Evolutionary conservation across 306 rosid species (phyloP).

Genomic region (Senna tora): DNA sequence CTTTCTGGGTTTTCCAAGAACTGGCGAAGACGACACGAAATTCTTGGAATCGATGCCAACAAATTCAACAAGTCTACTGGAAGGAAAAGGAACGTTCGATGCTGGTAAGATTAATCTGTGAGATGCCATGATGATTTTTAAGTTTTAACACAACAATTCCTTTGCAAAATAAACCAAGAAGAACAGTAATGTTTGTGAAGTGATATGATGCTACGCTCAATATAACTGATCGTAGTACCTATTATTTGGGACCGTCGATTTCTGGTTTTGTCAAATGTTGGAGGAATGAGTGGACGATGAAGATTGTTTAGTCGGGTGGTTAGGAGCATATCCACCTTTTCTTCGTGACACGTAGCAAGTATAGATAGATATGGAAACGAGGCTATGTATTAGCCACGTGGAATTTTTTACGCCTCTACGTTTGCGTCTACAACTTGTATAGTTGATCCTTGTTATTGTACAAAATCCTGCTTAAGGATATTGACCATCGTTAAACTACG

Average conservation of each 20-base stretch:
- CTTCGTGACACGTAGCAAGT: not conserved
- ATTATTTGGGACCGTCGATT: not conserved
- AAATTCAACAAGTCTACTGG: constrained; percentile 31
- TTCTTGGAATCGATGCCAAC: constrained; percentile 39
- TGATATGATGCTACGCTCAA: constrained; percentile 1
- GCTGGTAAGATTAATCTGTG: constrained; percentile 48
- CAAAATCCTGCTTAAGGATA: too few relatives aligned
- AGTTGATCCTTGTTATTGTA: too few relatives aligned
- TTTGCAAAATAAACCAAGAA: not conserved
- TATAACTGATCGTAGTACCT: not conserved
- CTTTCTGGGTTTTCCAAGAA: constrained; percentile 43
- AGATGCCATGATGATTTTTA: constrained; percentile 60
- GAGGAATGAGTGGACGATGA: not conserved
- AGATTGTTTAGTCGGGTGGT: not conserved
- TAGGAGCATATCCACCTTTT: not conserved
- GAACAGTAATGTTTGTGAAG: not conserved
- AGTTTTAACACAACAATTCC: not conserved
- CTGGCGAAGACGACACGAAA: constrained; percentile 38
- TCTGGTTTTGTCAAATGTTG: not conserved
- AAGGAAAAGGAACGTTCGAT: constrained; percentile 43
- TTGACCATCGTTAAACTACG: too few relatives aligned
- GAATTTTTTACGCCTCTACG: not conserved
- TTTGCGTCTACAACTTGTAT: not conserved
- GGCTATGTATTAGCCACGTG: constrained; percentile 15
- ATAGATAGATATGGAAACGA: not conserved